Evolutionary conservation across 352 stramenopile species (phyloP).

Genomic region (Saprolegnia diclina): DNA sequence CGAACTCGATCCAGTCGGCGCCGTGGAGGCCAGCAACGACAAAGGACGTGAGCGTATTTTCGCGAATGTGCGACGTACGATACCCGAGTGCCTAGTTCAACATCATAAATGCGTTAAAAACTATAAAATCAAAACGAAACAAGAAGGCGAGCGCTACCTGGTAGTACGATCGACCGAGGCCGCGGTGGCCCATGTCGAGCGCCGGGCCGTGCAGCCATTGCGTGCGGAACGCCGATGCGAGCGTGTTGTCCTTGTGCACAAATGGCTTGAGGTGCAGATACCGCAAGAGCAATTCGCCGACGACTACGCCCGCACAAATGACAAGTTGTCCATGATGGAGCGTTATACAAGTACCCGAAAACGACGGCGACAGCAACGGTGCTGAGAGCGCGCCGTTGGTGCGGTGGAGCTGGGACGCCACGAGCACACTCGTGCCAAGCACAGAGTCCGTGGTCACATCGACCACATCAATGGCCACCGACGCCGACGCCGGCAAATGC

Average conservation of each 20-base stretch:
- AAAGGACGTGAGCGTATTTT: constrained; percentile 74
- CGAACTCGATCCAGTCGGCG: constrained; percentile 79
- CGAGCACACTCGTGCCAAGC: background rate
- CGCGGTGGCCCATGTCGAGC: constrained; percentile 59
- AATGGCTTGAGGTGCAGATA: constrained; percentile 57
- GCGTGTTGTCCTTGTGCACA: constrained; percentile 46
- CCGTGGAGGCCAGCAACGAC: constrained; percentile 57
- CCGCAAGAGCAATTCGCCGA: constrained; percentile 47
- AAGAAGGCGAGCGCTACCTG: constrained; percentile 50
- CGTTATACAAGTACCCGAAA: too few species aligned
- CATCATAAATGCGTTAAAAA: too few species aligned
- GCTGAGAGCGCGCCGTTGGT: constrained; percentile 46
- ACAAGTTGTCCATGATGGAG: background rate
- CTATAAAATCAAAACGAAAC: background rate
- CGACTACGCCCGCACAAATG: constrained; percentile 15
- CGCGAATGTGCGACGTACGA: constrained; percentile 40
- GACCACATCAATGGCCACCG: constrained; percentile 29
- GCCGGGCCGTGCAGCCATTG: constrained; percentile 59
- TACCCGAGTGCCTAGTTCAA: constrained; percentile 3
- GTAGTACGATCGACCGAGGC: constrained; percentile 71
- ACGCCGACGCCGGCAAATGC: background rate
- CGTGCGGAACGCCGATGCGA: constrained; percentile 50
- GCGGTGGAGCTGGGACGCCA: background rate
- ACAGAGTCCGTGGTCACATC: background rate
- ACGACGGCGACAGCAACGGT: constrained; percentile 38